Evolutionary conservation across 2,329 filamentous ascomycete genomes (phyloP).

Genomic region (Hymenoscyphus occultus): DNA sequence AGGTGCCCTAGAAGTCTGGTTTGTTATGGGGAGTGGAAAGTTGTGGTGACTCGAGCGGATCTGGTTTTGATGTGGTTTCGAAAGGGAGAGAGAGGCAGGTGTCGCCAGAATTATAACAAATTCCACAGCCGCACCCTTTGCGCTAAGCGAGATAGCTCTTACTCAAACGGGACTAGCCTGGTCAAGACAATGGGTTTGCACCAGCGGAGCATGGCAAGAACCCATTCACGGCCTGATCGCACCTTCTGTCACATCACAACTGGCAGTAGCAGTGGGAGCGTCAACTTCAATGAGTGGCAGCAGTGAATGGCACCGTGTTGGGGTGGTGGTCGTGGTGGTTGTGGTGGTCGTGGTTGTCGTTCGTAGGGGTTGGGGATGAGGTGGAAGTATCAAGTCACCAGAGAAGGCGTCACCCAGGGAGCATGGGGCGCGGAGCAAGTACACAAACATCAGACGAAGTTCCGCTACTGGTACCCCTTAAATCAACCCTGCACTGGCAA

Average conservation of each 20-base stretch:
- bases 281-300: too few relatives aligned
- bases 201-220: slow-evolving; percentile 1
- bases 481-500: too few relatives aligned
- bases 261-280: too few relatives aligned
- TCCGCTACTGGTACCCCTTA: too few relatives aligned
- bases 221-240: not conserved
- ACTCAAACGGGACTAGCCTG: slow-evolving; percentile 1
- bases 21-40: slow-evolving; percentile 29
- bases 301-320: too few relatives aligned
- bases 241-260: not conserved
- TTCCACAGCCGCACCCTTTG: slow-evolving; percentile 16
- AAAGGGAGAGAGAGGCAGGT: slow-evolving; percentile 11
- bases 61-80: slow-evolving; percentile 27
- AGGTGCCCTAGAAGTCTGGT: slow-evolving; percentile 70
- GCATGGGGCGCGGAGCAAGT: too few relatives aligned
- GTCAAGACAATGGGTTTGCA: not conserved
- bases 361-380: too few relatives aligned
- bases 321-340: too few relatives aligned
- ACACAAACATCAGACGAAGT: too few relatives aligned
- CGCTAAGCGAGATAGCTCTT: slow-evolving; percentile 12
- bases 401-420: too few relatives aligned
- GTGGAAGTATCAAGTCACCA: too few relatives aligned
- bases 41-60: slow-evolving; percentile 34
- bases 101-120: slow-evolving; percentile 20
- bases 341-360: too few relatives aligned